Evolutionary conservation across 148 eudicot species (phyloP).

Genomic region (Persicaria maculosa): DNA sequence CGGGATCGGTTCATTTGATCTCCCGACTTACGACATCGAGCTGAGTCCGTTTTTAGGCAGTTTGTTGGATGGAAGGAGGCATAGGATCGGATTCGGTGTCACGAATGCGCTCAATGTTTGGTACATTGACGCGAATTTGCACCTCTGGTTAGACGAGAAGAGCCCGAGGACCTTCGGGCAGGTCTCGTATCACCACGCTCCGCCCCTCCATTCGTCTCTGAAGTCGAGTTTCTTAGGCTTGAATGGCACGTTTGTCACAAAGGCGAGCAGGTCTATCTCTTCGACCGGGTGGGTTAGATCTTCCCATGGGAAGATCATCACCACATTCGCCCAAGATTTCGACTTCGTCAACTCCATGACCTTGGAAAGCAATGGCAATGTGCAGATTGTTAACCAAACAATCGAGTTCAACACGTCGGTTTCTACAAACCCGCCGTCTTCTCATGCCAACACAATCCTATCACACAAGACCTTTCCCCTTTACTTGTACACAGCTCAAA

Average conservation of each 20-base stretch:
- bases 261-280: conserved; percentile 33
- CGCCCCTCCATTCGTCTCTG: conserved; percentile 20
- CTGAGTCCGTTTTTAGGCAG: conserved; percentile 65
- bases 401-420: conserved; percentile 44
- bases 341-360: conserved; percentile 44
- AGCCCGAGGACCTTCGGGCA: conserved; percentile 35
- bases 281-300: conserved; percentile 66
- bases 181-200: conserved; percentile 21
- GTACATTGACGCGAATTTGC: conserved; percentile 22
- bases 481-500: conserved; percentile 27
- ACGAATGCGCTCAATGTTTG: conserved; percentile 75
- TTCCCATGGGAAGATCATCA: conserved; percentile 47
- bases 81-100: conserved; percentile 51
- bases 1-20: conserved; percentile 75
- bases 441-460: conserved; percentile 13
- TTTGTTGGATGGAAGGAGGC: conserved; percentile 51
- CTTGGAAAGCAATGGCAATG: conserved; percentile 41
- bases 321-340: conserved; percentile 38
- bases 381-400: conserved; percentile 57
- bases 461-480: conserved; percentile 37
- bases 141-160: conserved; percentile 61
- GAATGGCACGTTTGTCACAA: conserved; percentile 50
- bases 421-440: conserved; percentile 17
- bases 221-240: conserved; percentile 44
- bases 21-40: conserved; percentile 72